Conservation (phyloP, 345 rosid species). For the Dovyalis caffra region DNA sequence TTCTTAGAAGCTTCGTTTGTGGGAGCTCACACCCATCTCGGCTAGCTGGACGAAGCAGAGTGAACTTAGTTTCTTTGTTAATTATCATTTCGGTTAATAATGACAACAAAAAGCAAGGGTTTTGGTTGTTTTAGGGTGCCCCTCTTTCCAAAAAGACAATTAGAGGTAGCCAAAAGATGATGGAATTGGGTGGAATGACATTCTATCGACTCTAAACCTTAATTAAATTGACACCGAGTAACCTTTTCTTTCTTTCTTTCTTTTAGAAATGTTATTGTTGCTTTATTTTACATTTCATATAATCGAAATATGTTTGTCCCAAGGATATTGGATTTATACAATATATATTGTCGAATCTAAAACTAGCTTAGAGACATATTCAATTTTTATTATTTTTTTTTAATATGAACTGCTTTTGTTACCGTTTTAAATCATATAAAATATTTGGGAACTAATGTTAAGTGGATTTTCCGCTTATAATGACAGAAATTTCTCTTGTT, state of each 20-base stretch:
- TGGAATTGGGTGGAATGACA: constrained; percentile 14
- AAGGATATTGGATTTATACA: too few species aligned
- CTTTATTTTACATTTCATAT: background rate
- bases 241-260: background rate
- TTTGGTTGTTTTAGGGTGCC: background rate
- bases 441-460: too few species aligned
- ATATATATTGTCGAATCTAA: too few species aligned
- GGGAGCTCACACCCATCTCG: constrained; percentile 1
- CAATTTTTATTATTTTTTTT: too few species aligned
- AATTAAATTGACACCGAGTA: background rate
- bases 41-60: background rate
- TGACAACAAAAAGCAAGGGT: constrained; percentile 12
- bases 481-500: too few species aligned
- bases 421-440: too few species aligned
- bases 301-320: background rate
- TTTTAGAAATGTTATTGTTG: background rate
- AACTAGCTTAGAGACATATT: too few species aligned
- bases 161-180: background rate
- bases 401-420: too few species aligned
- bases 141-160: constrained; percentile 7
- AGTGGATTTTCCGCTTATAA: too few species aligned
- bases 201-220: constrained; percentile 8
- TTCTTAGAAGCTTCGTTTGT: constrained; percentile 15
- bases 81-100: constrained; percentile 14
- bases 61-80: constrained; percentile 4